Base-by-base conservation (phyloP, 2,329 filamentous ascomycete species). In the Cercospora zeae-maydis region DNA sequence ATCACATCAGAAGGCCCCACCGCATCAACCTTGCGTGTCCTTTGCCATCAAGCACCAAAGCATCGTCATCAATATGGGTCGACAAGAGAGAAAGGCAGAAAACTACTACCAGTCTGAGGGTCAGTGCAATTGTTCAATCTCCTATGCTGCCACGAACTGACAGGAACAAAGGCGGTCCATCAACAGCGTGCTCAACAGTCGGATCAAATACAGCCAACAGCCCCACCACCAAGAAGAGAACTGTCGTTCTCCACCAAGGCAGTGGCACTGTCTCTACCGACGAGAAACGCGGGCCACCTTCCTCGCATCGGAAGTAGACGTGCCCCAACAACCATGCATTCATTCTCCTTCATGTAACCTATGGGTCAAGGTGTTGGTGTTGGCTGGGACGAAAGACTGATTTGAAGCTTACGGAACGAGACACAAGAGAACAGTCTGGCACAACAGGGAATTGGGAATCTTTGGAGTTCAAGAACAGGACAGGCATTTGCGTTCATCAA, bases 171-270 rank as follows among this genome's bases (percentile, higher is more conserved):
- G 54, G 34, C 11, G 36, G 54, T 13, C 57, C 57, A 30, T 33
- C 56, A 5, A 61, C 62, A 3, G 33, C 57, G 27, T 63, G 39
- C 57, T 63, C 62, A 21, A 57, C 62, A 14, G 39, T 27, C 10
- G 53, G 45, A 13, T 61, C 58, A 11, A 53, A 53, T 13, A 37
- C 52, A 37, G 58, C 34, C 6, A 31, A 36, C 13, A 61, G 56
- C 30, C 62, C 54, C 19, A 58, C 53, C 13, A 31, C 30, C 16
- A 47, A 59, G 19, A 47, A 54, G 24, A 45, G 47, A n/a, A 58
- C 58, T n/a, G 57, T 51, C 14, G 61, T 65, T n/a, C 30, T 67
- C 16, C 66, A 67, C 39, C 56, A 63, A 33, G 62, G 63, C 6
- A 63, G 58, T 36, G 66, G 66, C 16, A 47, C 57, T 21, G 57